Percentiles rank a stretch among this genome's conserved stretches.
phyloP scores from a whole-genome alignment of 129 eudicot genomes.

The Flaveria sonorensis region DNA sequence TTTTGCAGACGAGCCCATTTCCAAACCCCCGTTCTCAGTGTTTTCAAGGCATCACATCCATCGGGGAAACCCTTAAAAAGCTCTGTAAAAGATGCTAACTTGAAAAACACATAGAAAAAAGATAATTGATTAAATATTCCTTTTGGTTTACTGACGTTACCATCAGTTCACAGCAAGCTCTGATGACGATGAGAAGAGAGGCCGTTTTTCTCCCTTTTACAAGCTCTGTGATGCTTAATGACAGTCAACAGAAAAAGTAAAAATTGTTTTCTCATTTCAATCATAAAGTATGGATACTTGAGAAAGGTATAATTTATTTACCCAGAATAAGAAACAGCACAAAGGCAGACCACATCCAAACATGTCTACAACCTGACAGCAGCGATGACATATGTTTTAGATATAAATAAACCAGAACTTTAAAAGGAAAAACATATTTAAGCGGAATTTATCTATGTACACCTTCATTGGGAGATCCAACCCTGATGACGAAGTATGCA shows the following conservation, averaged over 20 bases:
- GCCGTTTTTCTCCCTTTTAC: slow-evolving; percentile 77
- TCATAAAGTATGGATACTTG: not conserved
- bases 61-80: slow-evolving; percentile 86
- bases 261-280: not conserved
- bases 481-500: slow-evolving; percentile 98
- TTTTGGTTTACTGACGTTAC: slow-evolving; percentile 42
- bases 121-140: not conserved
- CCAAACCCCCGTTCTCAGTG: slow-evolving; percentile 60
- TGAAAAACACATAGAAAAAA: not conserved
- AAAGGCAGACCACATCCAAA: slow-evolving; percentile 94
- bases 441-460: slow-evolving; percentile 3
- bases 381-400: not conserved
- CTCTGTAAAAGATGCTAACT: slow-evolving; percentile 48
- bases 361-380: slow-evolving; percentile 85
- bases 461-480: slow-evolving; percentile 99
- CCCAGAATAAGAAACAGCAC: slow-evolving; percentile 97
- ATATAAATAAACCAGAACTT: not conserved
- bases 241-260: slow-evolving; percentile 11
- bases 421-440: not conserved
- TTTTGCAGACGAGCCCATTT: slow-evolving; percentile 60
- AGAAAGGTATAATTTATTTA: slow-evolving; percentile 35
- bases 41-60: slow-evolving; percentile 57
- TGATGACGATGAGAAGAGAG: slow-evolving; percentile 88
- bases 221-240: slow-evolving; percentile 81
- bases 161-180: slow-evolving; percentile 91